Conservation (phyloP, 2,329 filamentous ascomycete species). For the Thermoascus crustaceus region DNA sequence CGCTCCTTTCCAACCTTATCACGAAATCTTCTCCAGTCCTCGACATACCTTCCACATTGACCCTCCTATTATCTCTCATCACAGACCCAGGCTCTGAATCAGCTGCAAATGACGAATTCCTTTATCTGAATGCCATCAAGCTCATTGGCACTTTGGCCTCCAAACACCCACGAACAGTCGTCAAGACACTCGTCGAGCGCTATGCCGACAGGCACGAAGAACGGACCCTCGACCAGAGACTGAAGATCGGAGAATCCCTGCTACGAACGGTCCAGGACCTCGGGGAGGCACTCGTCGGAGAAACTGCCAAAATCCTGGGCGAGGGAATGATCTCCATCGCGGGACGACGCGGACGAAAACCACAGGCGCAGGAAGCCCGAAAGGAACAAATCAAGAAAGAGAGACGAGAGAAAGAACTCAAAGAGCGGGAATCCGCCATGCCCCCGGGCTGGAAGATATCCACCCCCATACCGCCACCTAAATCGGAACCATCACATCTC, state of each 20-base stretch:
- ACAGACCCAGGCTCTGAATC: constrained; percentile 23
- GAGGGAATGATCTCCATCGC: constrained; percentile 34
- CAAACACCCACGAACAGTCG: constrained; percentile 33
- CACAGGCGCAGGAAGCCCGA: constrained; percentile 24
- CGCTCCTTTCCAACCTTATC: constrained; percentile 31
- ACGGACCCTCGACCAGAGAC: constrained; percentile 29
- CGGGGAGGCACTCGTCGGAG: constrained; percentile 28
- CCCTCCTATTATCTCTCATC: constrained; percentile 33
- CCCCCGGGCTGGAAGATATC: constrained; percentile 24
- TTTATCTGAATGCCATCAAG: constrained; percentile 38
- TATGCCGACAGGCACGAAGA: constrained; percentile 33
- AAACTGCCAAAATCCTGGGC: constrained; percentile 29
- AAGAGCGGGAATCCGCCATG: constrained; percentile 19
- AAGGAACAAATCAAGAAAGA: constrained; percentile 21
- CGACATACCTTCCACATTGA: constrained; percentile 35
- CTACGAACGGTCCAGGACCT: constrained; percentile 35
- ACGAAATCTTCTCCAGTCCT: constrained; percentile 34
- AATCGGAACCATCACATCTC: constrained; percentile 3
- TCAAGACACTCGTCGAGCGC: constrained; percentile 32
- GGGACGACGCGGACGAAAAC: constrained; percentile 30
- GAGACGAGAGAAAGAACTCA: constrained; percentile 18
- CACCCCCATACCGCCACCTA: constrained; percentile 8
- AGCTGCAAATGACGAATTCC: constrained; percentile 32
- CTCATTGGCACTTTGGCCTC: constrained; percentile 33
- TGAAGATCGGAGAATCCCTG: constrained; percentile 35